Base-by-base conservation (phyloP, 31 red algal species). In the Endocladia muricata region DNA sequence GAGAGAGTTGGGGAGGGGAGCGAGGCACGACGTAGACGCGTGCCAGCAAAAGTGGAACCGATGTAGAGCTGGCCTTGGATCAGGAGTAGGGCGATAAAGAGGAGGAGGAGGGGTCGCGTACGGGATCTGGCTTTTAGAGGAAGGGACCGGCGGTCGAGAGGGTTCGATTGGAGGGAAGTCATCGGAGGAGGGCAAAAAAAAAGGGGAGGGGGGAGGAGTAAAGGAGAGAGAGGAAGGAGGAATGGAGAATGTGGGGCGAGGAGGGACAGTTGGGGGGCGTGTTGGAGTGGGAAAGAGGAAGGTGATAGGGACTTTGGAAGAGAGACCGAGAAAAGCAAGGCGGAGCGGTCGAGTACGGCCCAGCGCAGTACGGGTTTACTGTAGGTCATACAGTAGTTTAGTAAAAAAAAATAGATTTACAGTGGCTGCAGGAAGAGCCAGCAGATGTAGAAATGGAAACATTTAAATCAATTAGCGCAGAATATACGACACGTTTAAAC, bases 21-120 rank as follows among this genome's bases (percentile, higher is more conserved):
- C 22, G 22, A 42, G 37, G 43, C 13, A 40, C 66, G 66, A 3
- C 17, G 13, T 4, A 74, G 83, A 11, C 83, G 47, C 22, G 73
- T 87, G 49, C 83, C 83, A 32, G 83, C 83, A 51, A 87, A 72
- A 0, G 83, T 87, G 36, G 83, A 78, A 37, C 67, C 61, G 55
- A 87, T 87, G 74, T 87, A 87, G 22, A 78, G 43, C 83, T 87
- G 83, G 0, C 73, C 73, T 34, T 58, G 44, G 1, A 76, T 26
- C 8, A 73, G 35, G 23, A 85, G 42, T 38, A 85, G 7, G 30
- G 68, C 22, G 19, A 47, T 11, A 60, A 70, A 51, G 23, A 76
- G 3, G 22, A 83, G 52, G 37, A 83, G 40, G 37, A 69, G 41
- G 42, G 66, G 7, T 40, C 64, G 64, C 30, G 41, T 59, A 80